Evolutionary conservation across 805 yeast species (phyloP).

Genomic region (Deakozyma indianensis): DNA sequence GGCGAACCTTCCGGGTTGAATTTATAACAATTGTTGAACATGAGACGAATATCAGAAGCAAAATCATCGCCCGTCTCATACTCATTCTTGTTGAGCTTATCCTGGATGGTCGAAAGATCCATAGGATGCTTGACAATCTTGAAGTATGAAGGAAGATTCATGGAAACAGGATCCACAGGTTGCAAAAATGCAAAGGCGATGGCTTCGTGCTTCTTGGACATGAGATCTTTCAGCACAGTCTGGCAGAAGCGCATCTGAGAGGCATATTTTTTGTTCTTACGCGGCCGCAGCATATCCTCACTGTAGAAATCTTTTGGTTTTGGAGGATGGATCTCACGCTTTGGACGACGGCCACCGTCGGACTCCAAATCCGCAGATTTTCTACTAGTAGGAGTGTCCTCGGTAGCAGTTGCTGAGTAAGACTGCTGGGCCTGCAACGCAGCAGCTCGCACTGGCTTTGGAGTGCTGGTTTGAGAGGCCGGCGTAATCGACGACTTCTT

Average conservation of each 20-base stretch:
- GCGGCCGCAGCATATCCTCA: constrained; percentile 59
- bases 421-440: constrained; percentile 1
- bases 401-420: constrained; percentile 6
- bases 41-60: constrained; percentile 66
- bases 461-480: background rate
- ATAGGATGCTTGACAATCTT: constrained; percentile 84
- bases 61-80: constrained; percentile 84
- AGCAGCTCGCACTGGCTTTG: constrained; percentile 4
- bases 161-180: constrained; percentile 92
- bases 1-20: constrained; percentile 97
- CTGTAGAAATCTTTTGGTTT: constrained; percentile 86
- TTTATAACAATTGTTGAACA: constrained; percentile 76
- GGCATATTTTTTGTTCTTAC: constrained; percentile 71
- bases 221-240: constrained; percentile 67
- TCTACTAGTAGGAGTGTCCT: constrained; percentile 8
- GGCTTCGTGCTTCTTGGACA: constrained; percentile 67
- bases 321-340: constrained; percentile 94
- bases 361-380: constrained; percentile 37
- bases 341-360: constrained; percentile 69
- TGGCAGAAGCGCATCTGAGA: constrained; percentile 81
- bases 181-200: constrained; percentile 81
- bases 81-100: constrained; percentile 70
- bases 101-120: constrained; percentile 80
- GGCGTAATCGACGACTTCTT: constrained; percentile 4
- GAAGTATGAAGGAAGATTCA: constrained; percentile 80